Evolutionary conservation across 306 rosid genomes (phyloP).

Genomic region (Dryas drummondii): DNA sequence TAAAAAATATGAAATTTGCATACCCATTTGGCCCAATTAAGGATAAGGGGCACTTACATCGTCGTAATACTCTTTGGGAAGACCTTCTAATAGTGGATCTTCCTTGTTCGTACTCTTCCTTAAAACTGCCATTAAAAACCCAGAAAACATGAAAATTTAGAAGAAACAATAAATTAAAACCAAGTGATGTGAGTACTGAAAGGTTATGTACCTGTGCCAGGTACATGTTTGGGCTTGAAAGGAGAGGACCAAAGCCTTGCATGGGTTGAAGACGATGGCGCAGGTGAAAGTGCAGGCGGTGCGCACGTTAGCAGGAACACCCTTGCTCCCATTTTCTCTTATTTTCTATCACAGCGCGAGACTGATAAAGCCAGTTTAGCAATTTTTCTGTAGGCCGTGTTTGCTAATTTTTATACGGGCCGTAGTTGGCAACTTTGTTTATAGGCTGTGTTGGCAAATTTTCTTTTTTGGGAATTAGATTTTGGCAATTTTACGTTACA

Average conservation of each 20-base stretch:
- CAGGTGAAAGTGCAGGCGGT: slow-evolving; percentile 20
- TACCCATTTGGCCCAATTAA: not conserved
- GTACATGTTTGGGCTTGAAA: slow-evolving; percentile 28
- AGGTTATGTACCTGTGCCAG: slow-evolving; percentile 37
- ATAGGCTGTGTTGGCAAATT: too few species aligned
- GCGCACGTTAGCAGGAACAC: slow-evolving; percentile 31
- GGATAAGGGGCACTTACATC: slow-evolving; percentile 54
- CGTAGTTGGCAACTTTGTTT: too few species aligned
- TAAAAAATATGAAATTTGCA: not conserved
- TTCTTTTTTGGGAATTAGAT: too few species aligned
- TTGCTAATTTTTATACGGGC: too few species aligned
- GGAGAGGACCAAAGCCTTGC: slow-evolving; percentile 20
- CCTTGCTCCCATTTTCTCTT: slow-evolving; percentile 30
- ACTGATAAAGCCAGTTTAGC: too few species aligned
- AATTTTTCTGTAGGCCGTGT: too few species aligned
- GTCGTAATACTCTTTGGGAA: slow-evolving; percentile 90
- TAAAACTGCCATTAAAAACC: slow-evolving; percentile 39
- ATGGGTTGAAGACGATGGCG: slow-evolving; percentile 21
- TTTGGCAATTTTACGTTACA: too few species aligned
- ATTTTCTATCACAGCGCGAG: too few species aligned
- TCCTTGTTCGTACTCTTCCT: slow-evolving; percentile 52
- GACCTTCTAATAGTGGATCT: slow-evolving; percentile 68
- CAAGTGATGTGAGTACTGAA: slow-evolving; percentile 9
- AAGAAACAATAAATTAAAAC: not conserved
- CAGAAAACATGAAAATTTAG: not conserved